Conservation (phyloP, 208 protist genomes). For the Strigomonas oncopelti region DNA sequence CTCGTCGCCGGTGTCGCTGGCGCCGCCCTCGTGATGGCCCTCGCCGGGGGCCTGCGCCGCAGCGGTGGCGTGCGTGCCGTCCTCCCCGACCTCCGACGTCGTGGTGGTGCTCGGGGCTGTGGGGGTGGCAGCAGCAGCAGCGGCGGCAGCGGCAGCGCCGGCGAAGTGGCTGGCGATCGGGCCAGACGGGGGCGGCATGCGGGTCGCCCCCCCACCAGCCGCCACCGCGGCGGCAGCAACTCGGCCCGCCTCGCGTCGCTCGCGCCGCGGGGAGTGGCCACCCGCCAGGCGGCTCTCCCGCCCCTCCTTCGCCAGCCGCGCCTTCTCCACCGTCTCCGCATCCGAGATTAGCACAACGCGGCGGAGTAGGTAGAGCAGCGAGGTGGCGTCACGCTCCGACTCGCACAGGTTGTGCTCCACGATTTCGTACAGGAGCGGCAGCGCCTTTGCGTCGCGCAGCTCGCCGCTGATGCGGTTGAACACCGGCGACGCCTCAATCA, state of each 20-base stretch:
- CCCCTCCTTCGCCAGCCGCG: slow-evolving; percentile 17
- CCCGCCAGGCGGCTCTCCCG: background rate
- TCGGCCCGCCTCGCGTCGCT: slow-evolving; percentile 1
- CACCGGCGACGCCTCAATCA: slow-evolving; percentile 6
- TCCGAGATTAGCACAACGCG: slow-evolving; percentile 39
- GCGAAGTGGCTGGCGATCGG: background rate
- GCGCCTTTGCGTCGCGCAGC: slow-evolving; percentile 38
- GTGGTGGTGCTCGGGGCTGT: background rate
- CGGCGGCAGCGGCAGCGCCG: too few species aligned
- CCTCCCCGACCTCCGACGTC: background rate
- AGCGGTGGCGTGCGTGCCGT: background rate
- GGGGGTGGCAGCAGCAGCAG: too few species aligned
- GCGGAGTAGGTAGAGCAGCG: slow-evolving; percentile 57
- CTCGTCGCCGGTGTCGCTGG: background rate
- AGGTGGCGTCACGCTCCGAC: slow-evolving; percentile 55
- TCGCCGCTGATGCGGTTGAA: slow-evolving; percentile 36
- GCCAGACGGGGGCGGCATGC: background rate
- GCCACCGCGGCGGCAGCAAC: too few species aligned
- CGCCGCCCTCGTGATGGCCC: background rate
- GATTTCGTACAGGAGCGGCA: slow-evolving; percentile 49
- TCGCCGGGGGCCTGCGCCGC: background rate
- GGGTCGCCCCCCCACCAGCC: background rate
- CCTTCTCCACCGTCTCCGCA: slow-evolving; percentile 24
- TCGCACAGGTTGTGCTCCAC: slow-evolving; percentile 37
- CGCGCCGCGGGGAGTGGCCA: background rate